Evolutionary conservation across 225 moss, liverwort and hornwort species (phyloP), one percentile per base, ranked within the genome.

Genomic region (Climacium dendroides): DNA sequence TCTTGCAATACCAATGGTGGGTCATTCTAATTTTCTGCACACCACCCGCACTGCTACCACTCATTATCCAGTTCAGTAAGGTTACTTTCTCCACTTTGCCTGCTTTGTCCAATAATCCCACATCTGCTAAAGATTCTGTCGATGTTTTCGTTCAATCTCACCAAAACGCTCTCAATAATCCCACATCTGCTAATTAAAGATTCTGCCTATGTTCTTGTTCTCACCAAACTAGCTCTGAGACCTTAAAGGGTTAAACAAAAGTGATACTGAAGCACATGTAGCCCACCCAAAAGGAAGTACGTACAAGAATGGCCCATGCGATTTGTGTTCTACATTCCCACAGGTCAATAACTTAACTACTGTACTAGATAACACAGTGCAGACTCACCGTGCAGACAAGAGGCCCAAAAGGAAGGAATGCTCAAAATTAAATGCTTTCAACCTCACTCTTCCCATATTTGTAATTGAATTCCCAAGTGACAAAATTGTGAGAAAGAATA

Each of bases 401-500:
- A 67, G 71, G 72, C n/a, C 57, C 69, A 55, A 86, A 89, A 62
- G 57, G 64, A 48, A 86, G 86, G 71, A 86, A 63, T 83, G 80
- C 80, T 64, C 53, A 41, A 25, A 41, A 57, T n/a, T 62, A 63
- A 83, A 86, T 86, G 83, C 76, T 50, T 78, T 85, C 85, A n/a
- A 87, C 78, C 91, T 91, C 87, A 60, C 87, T 71, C 75, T 84
- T 87, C 32, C 59, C 78, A 78, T 86, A 77, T 84, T 78, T 58
- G 69, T 53, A 77, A 90, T 58, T 80, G 71, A 88, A 86, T 88
- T 86, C 25, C 25, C 74, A 78, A 81, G 63, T 60, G 77, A 90
- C 81, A 92, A 82, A 90, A 88, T 81, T 92, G 89, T 82, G 91
- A 60, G 78, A 78, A 39, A 82, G 53, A 87, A 82, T 78, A 87